phyloP scores from a whole-genome alignment of 2,329 filamentous ascomycete genomes.

The Aspergillus latus region DNA sequence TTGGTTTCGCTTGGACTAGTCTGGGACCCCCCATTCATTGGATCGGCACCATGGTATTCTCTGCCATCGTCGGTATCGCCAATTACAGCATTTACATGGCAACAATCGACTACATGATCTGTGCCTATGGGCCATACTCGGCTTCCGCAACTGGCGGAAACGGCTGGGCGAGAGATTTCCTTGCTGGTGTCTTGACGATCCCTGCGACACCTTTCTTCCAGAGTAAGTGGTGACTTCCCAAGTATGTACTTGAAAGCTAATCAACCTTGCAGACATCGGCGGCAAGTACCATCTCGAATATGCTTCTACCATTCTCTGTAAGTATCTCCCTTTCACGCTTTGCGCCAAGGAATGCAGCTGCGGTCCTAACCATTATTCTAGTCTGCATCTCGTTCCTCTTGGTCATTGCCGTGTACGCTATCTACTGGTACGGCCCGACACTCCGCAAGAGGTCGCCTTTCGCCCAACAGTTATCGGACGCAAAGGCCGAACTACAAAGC shows the following conservation, averaged over 20 bases:
- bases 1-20: conserved; percentile 63
- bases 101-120: conserved; percentile 68
- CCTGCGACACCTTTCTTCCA: conserved; percentile 55
- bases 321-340: conserved; percentile 16
- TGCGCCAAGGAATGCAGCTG: not conserved
- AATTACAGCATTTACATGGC: conserved; percentile 66
- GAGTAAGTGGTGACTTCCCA: conserved; percentile 32
- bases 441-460: conserved; percentile 64
- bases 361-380: conserved; percentile 14
- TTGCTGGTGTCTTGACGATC: conserved; percentile 64
- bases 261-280: conserved; percentile 49
- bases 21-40: conserved; percentile 59
- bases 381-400: conserved; percentile 61
- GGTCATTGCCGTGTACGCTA: conserved; percentile 63
- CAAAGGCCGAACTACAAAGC: conserved; percentile 34
- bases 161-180: conserved; percentile 64
- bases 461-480: conserved; percentile 60
- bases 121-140: conserved; percentile 65
- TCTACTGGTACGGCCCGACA: conserved; percentile 64
- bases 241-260: not conserved
- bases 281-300: conserved; percentile 57
- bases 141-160: conserved; percentile 68
- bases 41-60: conserved; percentile 63
- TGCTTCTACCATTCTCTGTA: conserved; percentile 62
- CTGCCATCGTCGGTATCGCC: conserved; percentile 61